Conservation (phyloP, 2,329 filamentous ascomycete genomes). For the Pyricularia sp. region DNA sequence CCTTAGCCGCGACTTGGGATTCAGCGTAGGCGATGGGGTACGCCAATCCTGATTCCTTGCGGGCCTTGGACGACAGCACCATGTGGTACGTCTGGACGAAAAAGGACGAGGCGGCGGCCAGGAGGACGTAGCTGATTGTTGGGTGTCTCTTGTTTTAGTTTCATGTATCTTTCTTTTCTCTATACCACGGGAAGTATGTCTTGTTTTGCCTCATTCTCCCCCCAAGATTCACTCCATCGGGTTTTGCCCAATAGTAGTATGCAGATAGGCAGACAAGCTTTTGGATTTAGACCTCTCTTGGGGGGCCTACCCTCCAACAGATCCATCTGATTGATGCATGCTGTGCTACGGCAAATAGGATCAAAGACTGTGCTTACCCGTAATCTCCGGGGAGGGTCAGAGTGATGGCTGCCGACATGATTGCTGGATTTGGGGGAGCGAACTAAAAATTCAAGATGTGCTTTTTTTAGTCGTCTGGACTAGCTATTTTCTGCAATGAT, state of each 20-base stretch:
- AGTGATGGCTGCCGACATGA: constrained; percentile 33
- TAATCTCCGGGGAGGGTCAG: constrained; percentile 39
- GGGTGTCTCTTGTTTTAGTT: background rate
- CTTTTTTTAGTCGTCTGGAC: background rate
- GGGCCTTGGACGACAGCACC: constrained; percentile 34
- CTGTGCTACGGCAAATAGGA: constrained; percentile 6
- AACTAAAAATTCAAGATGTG: background rate
- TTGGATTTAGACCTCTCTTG: background rate
- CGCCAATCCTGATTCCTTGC: constrained; percentile 41
- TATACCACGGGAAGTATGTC: too few relatives aligned
- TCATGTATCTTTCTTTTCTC: background rate
- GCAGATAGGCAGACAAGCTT: background rate
- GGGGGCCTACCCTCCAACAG: constrained; percentile 9
- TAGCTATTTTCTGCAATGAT: background rate
- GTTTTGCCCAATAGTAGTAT: background rate
- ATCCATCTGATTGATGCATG: background rate
- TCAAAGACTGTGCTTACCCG: constrained; percentile 28
- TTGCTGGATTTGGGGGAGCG: background rate
- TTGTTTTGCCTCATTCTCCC: background rate
- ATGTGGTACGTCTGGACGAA: constrained; percentile 47
- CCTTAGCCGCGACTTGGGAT: constrained; percentile 42
- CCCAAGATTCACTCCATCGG: background rate
- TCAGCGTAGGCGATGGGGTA: constrained; percentile 51
- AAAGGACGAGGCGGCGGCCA: constrained; percentile 45
- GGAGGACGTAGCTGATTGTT: constrained; percentile 47